phyloP scores from a whole-genome alignment of 2,329 filamentous ascomycete genomes.

The Orbilia ellipsospora region DNA sequence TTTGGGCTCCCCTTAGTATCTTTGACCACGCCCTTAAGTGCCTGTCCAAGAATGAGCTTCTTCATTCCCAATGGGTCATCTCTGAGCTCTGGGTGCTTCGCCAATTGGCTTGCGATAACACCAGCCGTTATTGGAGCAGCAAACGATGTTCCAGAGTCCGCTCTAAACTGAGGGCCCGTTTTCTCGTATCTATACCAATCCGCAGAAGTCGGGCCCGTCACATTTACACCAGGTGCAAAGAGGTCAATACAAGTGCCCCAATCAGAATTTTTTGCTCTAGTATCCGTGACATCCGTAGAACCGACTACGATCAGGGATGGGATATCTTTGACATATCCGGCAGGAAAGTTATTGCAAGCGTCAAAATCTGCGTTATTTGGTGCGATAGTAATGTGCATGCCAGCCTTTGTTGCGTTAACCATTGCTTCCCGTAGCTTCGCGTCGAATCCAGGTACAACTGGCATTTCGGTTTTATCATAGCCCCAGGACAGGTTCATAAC shows the following conservation, averaged over 20 bases:
- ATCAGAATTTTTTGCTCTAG: constrained; percentile 17
- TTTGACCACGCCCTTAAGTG: constrained; percentile 14
- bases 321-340: constrained; percentile 7
- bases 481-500: constrained; percentile 48
- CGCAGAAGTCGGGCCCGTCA: constrained; percentile 6
- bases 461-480: not conserved
- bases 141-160: constrained; percentile 1
- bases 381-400: constrained; percentile 25
- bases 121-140: constrained; percentile 11
- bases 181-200: not conserved
- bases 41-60: constrained; percentile 12
- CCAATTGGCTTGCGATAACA: constrained; percentile 13
- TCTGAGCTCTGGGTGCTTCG: constrained; percentile 15
- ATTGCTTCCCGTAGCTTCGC: constrained; percentile 2
- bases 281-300: constrained; percentile 36
- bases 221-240: constrained; percentile 14
- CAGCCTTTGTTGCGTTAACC: constrained; percentile 12
- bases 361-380: not conserved
- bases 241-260: constrained; percentile 20
- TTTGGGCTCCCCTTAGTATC: constrained; percentile 7
- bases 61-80: constrained; percentile 9
- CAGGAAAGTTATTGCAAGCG: constrained; percentile 11
- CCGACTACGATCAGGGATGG: constrained; percentile 5
- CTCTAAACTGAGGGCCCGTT: not conserved
- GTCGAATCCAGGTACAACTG: constrained; percentile 6